Evolutionary conservation across 148 eudicot genomes (phyloP).

Genomic region (Amaranthus cruentus): DNA sequence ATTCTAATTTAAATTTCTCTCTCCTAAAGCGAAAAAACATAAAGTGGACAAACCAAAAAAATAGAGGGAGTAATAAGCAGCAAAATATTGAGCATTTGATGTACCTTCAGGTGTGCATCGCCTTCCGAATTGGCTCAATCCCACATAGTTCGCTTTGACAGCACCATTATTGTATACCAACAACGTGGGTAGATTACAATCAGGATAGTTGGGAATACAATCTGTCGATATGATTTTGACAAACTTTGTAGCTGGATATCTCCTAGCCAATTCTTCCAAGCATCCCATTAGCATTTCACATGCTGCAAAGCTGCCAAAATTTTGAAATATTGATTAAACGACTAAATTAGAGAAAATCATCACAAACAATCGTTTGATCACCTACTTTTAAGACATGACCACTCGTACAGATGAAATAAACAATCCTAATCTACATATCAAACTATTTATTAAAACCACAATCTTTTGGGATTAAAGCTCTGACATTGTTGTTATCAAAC

Average conservation of each 20-base stretch:
- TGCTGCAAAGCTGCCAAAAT: conserved; percentile 47
- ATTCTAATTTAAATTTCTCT: too few relatives aligned
- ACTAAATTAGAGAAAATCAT: background rate
- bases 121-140: conserved; percentile 68
- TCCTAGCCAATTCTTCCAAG: conserved; percentile 68
- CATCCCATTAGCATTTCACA: conserved; percentile 65
- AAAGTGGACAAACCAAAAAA: too few relatives aligned
- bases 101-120: conserved; percentile 97
- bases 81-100: too few relatives aligned
- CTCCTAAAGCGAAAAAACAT: too few relatives aligned
- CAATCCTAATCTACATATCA: background rate
- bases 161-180: conserved; percentile 89
- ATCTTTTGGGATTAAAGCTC: too few relatives aligned
- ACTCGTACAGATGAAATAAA: too few relatives aligned
- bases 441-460: background rate
- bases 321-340: background rate
- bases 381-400: too few relatives aligned
- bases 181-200: conserved; percentile 84
- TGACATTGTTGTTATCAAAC: too few relatives aligned
- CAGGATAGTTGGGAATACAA: conserved; percentile 95
- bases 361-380: too few relatives aligned
- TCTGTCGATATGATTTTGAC: conserved; percentile 94
- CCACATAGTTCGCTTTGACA: conserved; percentile 85
- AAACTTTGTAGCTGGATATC: conserved; percentile 83
- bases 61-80: too few relatives aligned